Base-by-base conservation (phyloP, 495 filamentous ascomycete genomes). In the Penicillium pancosmium region DNA sequence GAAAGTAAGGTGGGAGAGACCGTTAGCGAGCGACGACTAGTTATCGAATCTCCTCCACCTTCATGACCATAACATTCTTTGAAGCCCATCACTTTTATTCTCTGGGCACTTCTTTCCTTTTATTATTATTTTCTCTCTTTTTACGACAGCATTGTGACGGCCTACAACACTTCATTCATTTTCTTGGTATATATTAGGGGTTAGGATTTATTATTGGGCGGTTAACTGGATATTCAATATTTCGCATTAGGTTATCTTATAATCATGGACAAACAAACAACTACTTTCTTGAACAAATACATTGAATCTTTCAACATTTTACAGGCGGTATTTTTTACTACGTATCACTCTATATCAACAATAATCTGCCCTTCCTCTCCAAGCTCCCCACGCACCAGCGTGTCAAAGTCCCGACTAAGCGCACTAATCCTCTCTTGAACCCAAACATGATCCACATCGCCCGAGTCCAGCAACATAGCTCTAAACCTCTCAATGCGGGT, bases 371-470 rank as follows among this genome's bases (percentile, higher is more conserved):
- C 71, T 18, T 69, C 36, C 6, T 55, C 54, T 5, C 71, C 71
- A 16, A 65, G 9, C 4, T 57, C 56, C 10, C 43, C 21, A 2
- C 49, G 52, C 4, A 69, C 59, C 19, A 1, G 15, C 25, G 60
- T 66, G 16, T 64, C 68, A 33, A 74, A 43, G n/a, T 71, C 63
- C 54, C 10, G 3, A 58, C 62, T 69, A 23, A 74, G 54, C 25
- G 12, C 44, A 16, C 11, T 16, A 25, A 74, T 59, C 55, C 50
- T 69, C 52, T 41, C 43, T 18, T 55, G 53, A 16, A 66, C 63
- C 71, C 69, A 73, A 9, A 7, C 35, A 64, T 74, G 70, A 68
- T 68, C 70, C 19, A 44, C 23, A 61, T 71, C 68, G 2, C 15
- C 21, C 0, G 4, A 2, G 34, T 61, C 49, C 12, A 74, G 50